phyloP scores from a whole-genome alignment of 306 rosid species.

The Trifolium repens region DNA sequence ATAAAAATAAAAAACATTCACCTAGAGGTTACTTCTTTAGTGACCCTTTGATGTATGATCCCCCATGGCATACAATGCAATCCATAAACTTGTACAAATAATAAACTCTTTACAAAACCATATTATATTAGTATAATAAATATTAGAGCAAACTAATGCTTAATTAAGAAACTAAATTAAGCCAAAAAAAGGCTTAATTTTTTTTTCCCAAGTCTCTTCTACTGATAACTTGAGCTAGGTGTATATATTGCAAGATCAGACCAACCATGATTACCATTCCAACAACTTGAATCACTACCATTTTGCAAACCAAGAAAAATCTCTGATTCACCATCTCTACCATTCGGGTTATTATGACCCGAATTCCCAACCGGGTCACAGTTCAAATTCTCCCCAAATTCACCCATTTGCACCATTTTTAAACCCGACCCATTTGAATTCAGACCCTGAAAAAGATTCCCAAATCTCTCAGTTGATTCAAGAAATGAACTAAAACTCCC shows the following conservation, averaged over 20 bases:
- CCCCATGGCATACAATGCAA: slow-evolving; percentile 40
- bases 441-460: slow-evolving; percentile 61
- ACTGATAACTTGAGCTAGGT: slow-evolving; percentile 77
- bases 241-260: slow-evolving; percentile 94
- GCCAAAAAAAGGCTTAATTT: slow-evolving; percentile 41
- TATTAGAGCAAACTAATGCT: slow-evolving; percentile 33
- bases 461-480: slow-evolving; percentile 64
- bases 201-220: slow-evolving; percentile 40
- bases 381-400: slow-evolving; percentile 53
- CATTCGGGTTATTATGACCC: slow-evolving; percentile 48
- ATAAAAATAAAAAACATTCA: slow-evolving; percentile 17
- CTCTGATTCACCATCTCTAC: slow-evolving; percentile 47
- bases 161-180: slow-evolving; percentile 28
- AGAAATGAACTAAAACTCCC: slow-evolving; percentile 80
- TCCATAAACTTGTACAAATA: slow-evolving; percentile 41
- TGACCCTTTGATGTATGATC: slow-evolving; percentile 40
- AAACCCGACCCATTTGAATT: slow-evolving; percentile 61
- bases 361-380: slow-evolving; percentile 49
- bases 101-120: slow-evolving; percentile 47
- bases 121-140: slow-evolving; percentile 36
- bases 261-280: slow-evolving; percentile 78
- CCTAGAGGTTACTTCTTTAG: slow-evolving; percentile 50
- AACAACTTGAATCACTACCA: slow-evolving; percentile 75
- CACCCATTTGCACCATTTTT: slow-evolving; percentile 61
- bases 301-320: slow-evolving; percentile 55